phyloP scores from a whole-genome alignment of 495 filamentous ascomycete genomes.

The Mycothermus thermophilus region DNA sequence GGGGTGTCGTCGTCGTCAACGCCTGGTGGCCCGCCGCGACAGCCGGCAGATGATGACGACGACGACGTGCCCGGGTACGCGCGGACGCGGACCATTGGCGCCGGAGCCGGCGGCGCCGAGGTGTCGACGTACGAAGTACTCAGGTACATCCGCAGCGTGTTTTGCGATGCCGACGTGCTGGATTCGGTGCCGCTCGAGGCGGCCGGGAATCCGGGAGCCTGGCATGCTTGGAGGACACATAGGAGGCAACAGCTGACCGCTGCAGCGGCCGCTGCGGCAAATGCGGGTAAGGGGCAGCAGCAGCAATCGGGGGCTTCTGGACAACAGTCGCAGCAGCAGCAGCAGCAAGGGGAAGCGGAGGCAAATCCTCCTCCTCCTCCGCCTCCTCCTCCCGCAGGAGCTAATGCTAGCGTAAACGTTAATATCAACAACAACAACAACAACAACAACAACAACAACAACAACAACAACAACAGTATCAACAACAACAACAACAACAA shows the following conservation, averaged over 20 bases:
- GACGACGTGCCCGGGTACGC: conserved; percentile 1
- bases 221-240: conserved; percentile 77
- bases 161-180: conserved; percentile 61
- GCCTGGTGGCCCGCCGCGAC: no score
- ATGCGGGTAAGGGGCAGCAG: conserved; percentile 3
- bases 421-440: not conserved
- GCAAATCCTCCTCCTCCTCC: no score
- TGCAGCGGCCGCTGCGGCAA: conserved; percentile 9
- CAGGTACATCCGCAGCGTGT: conserved; percentile 65
- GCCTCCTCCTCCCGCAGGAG: not conserved
- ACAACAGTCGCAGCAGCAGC: no score
- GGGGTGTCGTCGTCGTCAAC: not conserved
- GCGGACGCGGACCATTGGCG: conserved; percentile 5
- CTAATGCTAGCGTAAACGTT: not conserved
- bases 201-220: conserved; percentile 76
- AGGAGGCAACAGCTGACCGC: conserved; percentile 27
- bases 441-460: no score
- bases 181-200: conserved; percentile 68
- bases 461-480: no score
- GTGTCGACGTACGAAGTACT: conserved; percentile 49
- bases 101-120: conserved; percentile 5
- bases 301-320: no score
- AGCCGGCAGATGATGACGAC: no score
- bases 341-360: no score
- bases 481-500: no score